Evolutionary conservation across 495 filamentous ascomycete species (phyloP), one percentile per base, ranked within the genome.

Genomic region (Hypoxylon fuscum): DNA sequence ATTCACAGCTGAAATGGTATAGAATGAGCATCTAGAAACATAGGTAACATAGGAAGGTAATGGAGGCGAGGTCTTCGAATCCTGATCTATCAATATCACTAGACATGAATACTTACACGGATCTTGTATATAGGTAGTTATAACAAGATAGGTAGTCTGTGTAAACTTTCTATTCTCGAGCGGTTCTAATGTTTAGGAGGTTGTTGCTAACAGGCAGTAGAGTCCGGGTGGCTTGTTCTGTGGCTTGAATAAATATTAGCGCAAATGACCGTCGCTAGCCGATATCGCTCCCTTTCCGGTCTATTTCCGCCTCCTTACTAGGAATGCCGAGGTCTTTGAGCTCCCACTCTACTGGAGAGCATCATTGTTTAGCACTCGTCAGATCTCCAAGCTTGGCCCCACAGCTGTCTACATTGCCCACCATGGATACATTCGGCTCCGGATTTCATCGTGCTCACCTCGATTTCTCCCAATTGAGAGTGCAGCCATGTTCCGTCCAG

Each of bases 401-500:
- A 49, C 62, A 60, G 52, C 42, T 15, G 25, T 21, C 50, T 49
- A 32, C 56, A 42, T 59, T 31, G 29, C 34, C 38, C 29, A 12
- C 34, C 34, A 66, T 66, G 63, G 42, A 49, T 27, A 40, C 14
- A 40, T 56, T 31, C 15, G 25, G 18, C 52, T 56, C 37, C 21
- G 31, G 35, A 7, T 42, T n/a, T 9, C 27, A 14, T 44, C 34
- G 14, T 18, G 38, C 48, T 59, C 42, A 55, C 44, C 64, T 63
- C 38, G 23, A 55, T 51, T 51, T 20, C 34, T 48, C 38, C 45
- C 40, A 51, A 68, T 59, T 59, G 59, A 57, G 54, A 60, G 41
- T 56, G 46, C 37, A 57, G 57, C 45, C 34, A 72, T 72, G 69
- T 52, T 70, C 18, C 67, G 69, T 37, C 49, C 63, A 27, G 38